These are phyloP conservation scores for Pachysandra terminalis DNA, from an alignment of 164 flowering plant species.

Conservation along the genomic window DNA sequence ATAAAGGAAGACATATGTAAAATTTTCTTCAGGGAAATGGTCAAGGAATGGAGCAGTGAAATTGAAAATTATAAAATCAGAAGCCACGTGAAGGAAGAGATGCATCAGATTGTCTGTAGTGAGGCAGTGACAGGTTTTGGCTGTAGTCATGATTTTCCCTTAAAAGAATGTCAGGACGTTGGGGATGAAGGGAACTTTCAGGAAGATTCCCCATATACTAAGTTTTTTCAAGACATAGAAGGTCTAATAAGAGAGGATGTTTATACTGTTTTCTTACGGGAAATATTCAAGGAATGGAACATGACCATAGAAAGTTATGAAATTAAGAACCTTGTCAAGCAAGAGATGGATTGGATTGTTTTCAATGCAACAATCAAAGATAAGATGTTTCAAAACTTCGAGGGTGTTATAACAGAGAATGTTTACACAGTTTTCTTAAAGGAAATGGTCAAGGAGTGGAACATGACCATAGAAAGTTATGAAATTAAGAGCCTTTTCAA, in stretches of 20 bases:
- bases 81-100: constrained; percentile 31
- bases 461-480: constrained; percentile 6
- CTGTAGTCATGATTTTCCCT: neutral
- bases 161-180: neutral
- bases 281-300: constrained; percentile 18
- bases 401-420: constrained; percentile 10
- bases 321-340: constrained; percentile 7
- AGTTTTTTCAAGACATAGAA: constrained; percentile 5
- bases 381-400: constrained; percentile 1
- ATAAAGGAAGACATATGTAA: constrained; percentile 28
- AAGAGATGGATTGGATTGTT: constrained; percentile 6
- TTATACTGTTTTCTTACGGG: neutral
- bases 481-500: constrained; percentile 2
- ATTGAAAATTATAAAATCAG: constrained; percentile 19
- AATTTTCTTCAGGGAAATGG: constrained; percentile 20
- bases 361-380: neutral
- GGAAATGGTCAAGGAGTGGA: constrained; percentile 19
- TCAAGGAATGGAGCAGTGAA: constrained; percentile 22
- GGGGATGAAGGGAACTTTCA: neutral
- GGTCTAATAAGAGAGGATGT: constrained; percentile 12
- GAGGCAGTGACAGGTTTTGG: constrained; percentile 16
- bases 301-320: constrained; percentile 2
- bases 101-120: constrained; percentile 12
- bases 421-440: neutral
- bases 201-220: constrained; percentile 3